Evolutionary conservation across 257 asterid genomes (phyloP), one percentile per base, ranked within the genome.

Genomic region (Nicotiana benthamiana): DNA sequence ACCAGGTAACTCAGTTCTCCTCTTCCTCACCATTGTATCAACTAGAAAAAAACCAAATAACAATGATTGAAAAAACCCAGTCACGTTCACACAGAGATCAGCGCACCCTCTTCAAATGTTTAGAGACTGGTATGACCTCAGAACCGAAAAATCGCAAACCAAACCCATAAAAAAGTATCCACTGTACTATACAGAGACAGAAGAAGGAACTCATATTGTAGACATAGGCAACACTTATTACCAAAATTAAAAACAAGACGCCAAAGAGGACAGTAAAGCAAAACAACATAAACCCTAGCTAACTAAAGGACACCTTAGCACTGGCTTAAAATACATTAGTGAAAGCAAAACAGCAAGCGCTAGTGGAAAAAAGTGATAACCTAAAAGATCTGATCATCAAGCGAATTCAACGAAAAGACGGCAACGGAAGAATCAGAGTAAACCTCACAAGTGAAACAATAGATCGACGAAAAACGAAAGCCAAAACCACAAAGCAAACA

Each of bases 11-110:
- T 89, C 97, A 70, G 93, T 89, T 82, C 97, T 83, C 86, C 87
- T 92, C 92, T 93, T 95, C 84, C 98, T 87, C 84, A 82, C 92
- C 98, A 95, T 95, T 77, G 62, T 80, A 64, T 81, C 81, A 87
- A 75, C 97, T 89, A 75, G 20, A 80, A 84, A 30, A 30, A 84
- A 26, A 30, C 11, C 59, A 60, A 68, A 48, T 36, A 83, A 48
- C 75, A 81, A 79, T 61, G 22, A 62, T 24, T 27, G 27, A 4
- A 5, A n/a, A 57, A 30, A 62, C 11, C 16, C 32, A 68, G 17
- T 16, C 57, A 34, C 27, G 26, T 27, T 3, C 24, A 13, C 34
- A 15, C 32, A 56, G 18, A 46, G 17, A 28, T 17, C 77, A 70
- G 28, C 8, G 5, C 36, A 62, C n/a, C 26, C 59, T 16, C 30